Evolutionary conservation across 176 grass and related monocot genomes (phyloP).

Genomic region (Neostapfia colusana): DNA sequence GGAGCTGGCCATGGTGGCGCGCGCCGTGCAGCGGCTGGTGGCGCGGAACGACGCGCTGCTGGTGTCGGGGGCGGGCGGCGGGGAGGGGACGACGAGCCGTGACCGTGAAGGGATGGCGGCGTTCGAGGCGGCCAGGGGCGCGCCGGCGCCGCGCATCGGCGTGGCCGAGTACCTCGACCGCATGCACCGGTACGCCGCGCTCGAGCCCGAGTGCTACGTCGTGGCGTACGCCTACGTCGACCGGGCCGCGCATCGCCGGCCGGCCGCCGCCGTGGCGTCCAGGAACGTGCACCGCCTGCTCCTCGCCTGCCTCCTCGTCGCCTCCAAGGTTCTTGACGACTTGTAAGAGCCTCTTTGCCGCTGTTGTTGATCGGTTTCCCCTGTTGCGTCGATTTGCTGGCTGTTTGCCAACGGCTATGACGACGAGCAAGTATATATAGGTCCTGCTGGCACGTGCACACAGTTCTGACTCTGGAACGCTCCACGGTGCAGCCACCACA

Average conservation of each 20-base stretch:
- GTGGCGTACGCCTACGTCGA: conserved; percentile 68
- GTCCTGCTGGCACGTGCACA: no score
- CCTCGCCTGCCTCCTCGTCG: conserved; percentile 74
- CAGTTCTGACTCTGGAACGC: no score
- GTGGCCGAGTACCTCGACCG: no score
- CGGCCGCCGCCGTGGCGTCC: conserved; percentile 56
- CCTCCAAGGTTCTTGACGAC: conserved; percentile 94
- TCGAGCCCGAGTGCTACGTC: no score
- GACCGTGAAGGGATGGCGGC: conserved; percentile 40
- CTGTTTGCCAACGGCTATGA: no score
- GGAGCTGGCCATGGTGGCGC: conserved; percentile 55
- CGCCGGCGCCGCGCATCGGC: conserved; percentile 49
- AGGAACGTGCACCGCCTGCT: conserved; percentile 78
- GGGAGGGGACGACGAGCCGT: neutral
- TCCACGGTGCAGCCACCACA: no score
- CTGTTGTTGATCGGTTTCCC: no score
- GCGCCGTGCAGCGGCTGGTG: conserved; percentile 68
- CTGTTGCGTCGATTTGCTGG: no score
- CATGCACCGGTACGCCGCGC: no score
- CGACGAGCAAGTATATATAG: no score
- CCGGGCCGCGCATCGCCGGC: conserved; percentile 58
- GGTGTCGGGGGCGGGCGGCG: neutral
- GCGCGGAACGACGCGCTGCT: conserved; percentile 62
- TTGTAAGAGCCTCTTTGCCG: conserved; percentile 54
- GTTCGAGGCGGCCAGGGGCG: conserved; percentile 47